Conservation (phyloP, 1,284 basidiomycete species). For the Trametes polyzona region DNA sequence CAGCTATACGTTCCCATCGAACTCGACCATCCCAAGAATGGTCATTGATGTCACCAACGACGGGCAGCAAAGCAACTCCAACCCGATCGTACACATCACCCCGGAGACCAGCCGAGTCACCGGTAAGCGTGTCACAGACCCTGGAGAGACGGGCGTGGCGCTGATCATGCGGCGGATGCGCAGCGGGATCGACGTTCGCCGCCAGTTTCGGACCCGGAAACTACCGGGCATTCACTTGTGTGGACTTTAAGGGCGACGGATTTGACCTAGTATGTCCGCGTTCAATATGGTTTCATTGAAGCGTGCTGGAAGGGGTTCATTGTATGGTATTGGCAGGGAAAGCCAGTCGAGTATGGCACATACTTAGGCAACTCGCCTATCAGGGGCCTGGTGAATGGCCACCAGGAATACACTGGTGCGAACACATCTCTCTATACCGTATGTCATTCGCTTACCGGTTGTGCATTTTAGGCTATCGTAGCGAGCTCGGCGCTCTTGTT, state of each 20-base stretch:
- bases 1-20: constrained; percentile 38
- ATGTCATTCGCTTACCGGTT: neutral
- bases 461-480: constrained; percentile 34
- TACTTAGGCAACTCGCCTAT: constrained; percentile 57
- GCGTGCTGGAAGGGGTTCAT: constrained; percentile 21
- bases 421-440: neutral
- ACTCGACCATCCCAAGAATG: constrained; percentile 46
- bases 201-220: constrained; percentile 59
- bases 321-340: constrained; percentile 16
- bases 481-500: constrained; percentile 54
- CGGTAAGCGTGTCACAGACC: constrained; percentile 24
- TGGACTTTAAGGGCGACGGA: constrained; percentile 61
- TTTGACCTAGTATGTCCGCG: constrained; percentile 40
- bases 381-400: constrained; percentile 46
- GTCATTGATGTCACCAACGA: constrained; percentile 64
- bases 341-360: constrained; percentile 53
- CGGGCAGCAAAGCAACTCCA: constrained; percentile 52
- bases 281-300: neutral
- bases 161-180: neutral
- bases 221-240: constrained; percentile 62
- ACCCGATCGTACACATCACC: constrained; percentile 50
- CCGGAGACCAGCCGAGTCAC: constrained; percentile 50
- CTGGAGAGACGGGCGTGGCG: too few relatives aligned
- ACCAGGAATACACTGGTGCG: constrained; percentile 51
- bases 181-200: constrained; percentile 44